Percentiles rank a stretch among this genome's conserved stretches.
Conservation (phyloP, 2,329 filamentous ascomycete species). For the Aspergillus puulaauensis region DNA sequence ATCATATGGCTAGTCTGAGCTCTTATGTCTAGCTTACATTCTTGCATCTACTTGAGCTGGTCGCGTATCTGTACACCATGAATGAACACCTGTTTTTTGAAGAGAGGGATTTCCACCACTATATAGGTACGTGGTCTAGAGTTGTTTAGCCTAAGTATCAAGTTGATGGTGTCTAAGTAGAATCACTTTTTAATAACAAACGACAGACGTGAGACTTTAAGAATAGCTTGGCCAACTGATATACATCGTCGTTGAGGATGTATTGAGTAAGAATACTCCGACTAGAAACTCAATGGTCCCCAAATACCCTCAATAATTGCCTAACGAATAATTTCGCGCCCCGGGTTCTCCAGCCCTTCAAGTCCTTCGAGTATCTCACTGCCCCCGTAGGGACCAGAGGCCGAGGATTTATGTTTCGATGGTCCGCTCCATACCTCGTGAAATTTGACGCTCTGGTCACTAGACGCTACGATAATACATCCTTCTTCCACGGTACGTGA, state of each 20-base stretch:
- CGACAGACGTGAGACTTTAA: not conserved
- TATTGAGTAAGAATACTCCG: constrained; percentile 9
- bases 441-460: constrained; percentile 90
- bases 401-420: constrained; percentile 53
- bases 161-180: not conserved
- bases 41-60: constrained; percentile 9
- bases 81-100: not conserved
- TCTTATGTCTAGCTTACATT: constrained; percentile 6
- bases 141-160: not conserved
- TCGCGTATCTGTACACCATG: constrained; percentile 8
- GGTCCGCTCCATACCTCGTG: constrained; percentile 86
- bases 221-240: not conserved
- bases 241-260: not conserved
- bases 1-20: not conserved
- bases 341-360: constrained; percentile 67
- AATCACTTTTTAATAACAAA: not conserved
- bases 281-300: not conserved
- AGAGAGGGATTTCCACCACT: not conserved
- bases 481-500: constrained; percentile 66
- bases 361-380: constrained; percentile 82
- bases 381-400: constrained; percentile 68
- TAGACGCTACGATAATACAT: constrained; percentile 87
- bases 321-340: constrained; percentile 64
- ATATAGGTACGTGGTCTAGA: not conserved
- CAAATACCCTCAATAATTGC: not conserved